Evolutionary conservation across 768 basidiomycete species (phyloP).

Genomic region (Sarcodon aspratus): DNA sequence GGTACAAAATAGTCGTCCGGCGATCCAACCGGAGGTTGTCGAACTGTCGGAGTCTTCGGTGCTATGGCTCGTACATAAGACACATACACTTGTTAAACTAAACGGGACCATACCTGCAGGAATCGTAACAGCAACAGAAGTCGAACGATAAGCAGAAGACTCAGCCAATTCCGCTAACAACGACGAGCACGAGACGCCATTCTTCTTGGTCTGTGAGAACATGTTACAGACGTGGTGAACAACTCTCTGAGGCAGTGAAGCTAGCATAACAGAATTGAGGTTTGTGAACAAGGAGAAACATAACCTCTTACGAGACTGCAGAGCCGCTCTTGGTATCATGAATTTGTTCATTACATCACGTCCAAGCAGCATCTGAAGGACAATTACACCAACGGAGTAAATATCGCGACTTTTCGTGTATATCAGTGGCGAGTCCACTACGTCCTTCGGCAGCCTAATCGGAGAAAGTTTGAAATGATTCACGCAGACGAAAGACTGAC

Average conservation of each 20-base stretch:
- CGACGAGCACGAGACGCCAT: constrained; percentile 40
- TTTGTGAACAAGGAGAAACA: not conserved
- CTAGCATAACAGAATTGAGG: constrained; percentile 19
- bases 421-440: constrained; percentile 64
- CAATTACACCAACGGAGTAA: constrained; percentile 67
- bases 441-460: constrained; percentile 64
- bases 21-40: constrained; percentile 30
- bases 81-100: not conserved
- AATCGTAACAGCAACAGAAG: constrained; percentile 10
- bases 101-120: constrained; percentile 11
- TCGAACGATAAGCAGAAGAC: constrained; percentile 1
- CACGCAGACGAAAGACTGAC: constrained; percentile 8
- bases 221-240: constrained; percentile 44
- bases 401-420: constrained; percentile 78
- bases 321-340: constrained; percentile 41
- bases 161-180: constrained; percentile 40
- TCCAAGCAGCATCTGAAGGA: constrained; percentile 83
- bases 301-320: constrained; percentile 39
- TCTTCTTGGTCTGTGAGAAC: constrained; percentile 48
- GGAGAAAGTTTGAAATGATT: constrained; percentile 1
- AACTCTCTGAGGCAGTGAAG: constrained; percentile 38
- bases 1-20: constrained; percentile 61
- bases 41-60: constrained; percentile 40
- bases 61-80: constrained; percentile 14
- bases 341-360: constrained; percentile 46